Base-by-base conservation (phyloP, 768 basidiomycete species). In the Paxillus involutus region DNA sequence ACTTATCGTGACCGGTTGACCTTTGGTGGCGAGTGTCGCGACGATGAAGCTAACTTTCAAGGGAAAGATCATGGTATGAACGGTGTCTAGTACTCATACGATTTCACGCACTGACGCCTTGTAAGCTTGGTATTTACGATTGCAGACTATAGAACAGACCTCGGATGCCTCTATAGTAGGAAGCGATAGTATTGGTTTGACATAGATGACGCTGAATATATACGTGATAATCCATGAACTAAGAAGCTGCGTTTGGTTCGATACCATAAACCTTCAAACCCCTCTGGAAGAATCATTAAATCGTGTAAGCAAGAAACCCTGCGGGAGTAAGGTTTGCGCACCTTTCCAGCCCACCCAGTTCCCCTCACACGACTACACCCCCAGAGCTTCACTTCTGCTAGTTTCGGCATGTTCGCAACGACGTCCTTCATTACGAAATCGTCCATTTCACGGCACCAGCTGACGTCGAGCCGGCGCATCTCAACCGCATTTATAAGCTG, bases 371-470 rank as follows among this genome's bases (percentile, higher is more conserved):
- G 68, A 58, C 78, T 81, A 56, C 82, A 82, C 7, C 83, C 83
- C 73, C 76, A 86, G 11, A 82, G 77, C 52, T 73, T 80, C 59
- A 86, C 63, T 36, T 75, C 73, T 52, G 67, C 59, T 19, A 87
- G 53, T 21, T 70, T 63, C 0, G 63, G 48, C 49, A 80, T 78
- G 1, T 64, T 70, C 12, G 80, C 75, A 41, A 94, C 62, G 59
- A 94, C 72, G 13, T 74, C 80, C 69, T 90, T 87, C 57, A 98
- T 72, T 3, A 88, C 77, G 63, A 89, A 94, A 69, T 98, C 89
- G 54, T 94, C 88, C 39, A 90, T 77, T 19, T 81, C 79, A 45
- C 95, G 75, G 61, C 94, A 94, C 82, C 89, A 98, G 1, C 94
- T 88, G 3, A 94, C 70, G 63, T 98, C 90, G 40, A 98, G 57